Percentiles rank a stretch among this genome's conserved stretches.
Evolutionary conservation across 2,329 filamentous ascomycete species (phyloP).

Genomic region (Colletotrichum sp.): DNA sequence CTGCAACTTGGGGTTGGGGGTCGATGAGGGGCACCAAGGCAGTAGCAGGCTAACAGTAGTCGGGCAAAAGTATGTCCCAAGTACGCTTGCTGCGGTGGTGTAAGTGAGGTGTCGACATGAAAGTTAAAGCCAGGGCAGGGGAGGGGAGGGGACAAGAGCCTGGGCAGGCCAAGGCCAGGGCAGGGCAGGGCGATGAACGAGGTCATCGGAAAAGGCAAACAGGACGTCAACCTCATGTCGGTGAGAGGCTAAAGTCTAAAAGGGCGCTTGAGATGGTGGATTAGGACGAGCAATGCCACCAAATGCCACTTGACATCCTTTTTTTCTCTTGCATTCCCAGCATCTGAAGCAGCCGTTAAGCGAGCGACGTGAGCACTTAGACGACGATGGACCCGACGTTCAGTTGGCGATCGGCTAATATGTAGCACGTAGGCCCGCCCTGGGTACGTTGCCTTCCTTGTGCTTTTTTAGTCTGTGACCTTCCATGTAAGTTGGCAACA

Average conservation of each 20-base stretch:
- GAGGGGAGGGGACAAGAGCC: neutral
- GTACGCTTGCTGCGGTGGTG: neutral
- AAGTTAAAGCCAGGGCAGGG: neutral
- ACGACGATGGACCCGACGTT: neutral
- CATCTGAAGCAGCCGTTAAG: neutral
- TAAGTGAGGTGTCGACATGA: neutral
- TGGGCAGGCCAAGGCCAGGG: neutral
- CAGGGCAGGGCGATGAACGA: neutral
- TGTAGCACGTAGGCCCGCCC: neutral
- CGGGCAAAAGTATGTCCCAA: neutral
- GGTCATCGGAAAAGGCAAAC: slow-evolving; percentile 16
- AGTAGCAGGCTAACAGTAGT: neutral
- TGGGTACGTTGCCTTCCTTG: neutral
- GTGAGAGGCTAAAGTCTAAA: neutral
- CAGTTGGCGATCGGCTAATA: neutral
- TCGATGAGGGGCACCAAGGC: slow-evolving; percentile 4
- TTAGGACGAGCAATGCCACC: neutral
- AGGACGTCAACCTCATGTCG: slow-evolving; percentile 3
- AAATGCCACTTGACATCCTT: neutral
- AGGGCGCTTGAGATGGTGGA: neutral
- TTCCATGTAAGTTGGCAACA: neutral
- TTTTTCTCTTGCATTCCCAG: neutral
- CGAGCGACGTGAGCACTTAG: neutral
- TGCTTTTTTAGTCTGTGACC: neutral
- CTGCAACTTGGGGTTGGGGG: neutral